These are phyloP conservation scores for Pelargonium cotyledonis DNA, from an alignment of 441 rosid genomes.

Conservation along the genomic window DNA sequence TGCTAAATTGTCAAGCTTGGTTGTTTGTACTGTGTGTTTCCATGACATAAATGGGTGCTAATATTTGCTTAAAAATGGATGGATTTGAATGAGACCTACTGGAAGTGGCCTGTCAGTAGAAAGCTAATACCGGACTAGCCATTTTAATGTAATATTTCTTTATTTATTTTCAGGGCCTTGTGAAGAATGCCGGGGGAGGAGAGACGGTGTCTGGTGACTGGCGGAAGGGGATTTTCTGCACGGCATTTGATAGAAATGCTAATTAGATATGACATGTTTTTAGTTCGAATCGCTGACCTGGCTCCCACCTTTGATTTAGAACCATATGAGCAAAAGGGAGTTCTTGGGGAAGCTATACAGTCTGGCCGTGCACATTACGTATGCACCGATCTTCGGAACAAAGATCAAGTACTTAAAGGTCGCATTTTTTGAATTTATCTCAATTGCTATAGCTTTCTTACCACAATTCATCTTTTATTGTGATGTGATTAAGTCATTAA, in stretches of 20 bases:
- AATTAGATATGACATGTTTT: slow-evolving; percentile 35
- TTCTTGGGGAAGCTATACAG: slow-evolving; percentile 57
- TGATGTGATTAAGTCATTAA: not conserved
- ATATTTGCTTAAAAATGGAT: not conserved
- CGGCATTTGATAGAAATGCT: slow-evolving; percentile 85
- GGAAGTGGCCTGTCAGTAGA: not conserved
- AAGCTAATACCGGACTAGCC: not conserved
- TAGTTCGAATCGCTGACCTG: slow-evolving; percentile 69
- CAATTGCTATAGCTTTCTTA: not conserved
- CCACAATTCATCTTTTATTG: not conserved
- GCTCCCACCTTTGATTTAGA: slow-evolving; percentile 46
- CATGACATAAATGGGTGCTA: not conserved
- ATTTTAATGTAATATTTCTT: not conserved
- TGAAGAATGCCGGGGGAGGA: slow-evolving; percentile 23
- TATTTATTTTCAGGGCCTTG: not conserved
- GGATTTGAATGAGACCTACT: not conserved
- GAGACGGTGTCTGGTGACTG: slow-evolving; percentile 76
- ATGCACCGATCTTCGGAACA: slow-evolving; percentile 64
- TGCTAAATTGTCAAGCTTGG: too few species aligned
- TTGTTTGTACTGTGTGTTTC: not conserved
- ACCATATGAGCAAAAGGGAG: slow-evolving; percentile 50
- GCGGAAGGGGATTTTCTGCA: slow-evolving; percentile 78
- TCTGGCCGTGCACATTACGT: slow-evolving; percentile 57
- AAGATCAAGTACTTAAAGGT: slow-evolving; percentile 70
- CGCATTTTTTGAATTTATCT: not conserved